Evolutionary conservation across 2,329 filamentous ascomycete species (phyloP).

Genomic region (Leptographium procerum): DNA sequence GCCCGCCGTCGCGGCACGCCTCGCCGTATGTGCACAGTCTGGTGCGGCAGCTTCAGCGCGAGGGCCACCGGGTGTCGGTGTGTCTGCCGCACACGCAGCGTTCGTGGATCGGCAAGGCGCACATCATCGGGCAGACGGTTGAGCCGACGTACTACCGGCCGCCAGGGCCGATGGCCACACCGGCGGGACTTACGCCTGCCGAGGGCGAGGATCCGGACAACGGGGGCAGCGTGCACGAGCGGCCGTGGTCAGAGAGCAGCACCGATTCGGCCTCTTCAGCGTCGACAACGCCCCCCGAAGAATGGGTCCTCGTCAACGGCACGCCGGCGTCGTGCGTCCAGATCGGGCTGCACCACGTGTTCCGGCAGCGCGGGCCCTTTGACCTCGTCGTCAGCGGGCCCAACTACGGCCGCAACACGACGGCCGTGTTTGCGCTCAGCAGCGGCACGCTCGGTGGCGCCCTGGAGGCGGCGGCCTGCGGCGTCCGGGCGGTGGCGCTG

Average conservation of each 20-base stretch:
- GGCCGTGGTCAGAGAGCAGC: constrained; percentile 28
- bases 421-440: constrained; percentile 65
- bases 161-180: constrained; percentile 22
- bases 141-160: constrained; percentile 75
- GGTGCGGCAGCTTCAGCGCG: constrained; percentile 55
- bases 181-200: constrained; percentile 25
- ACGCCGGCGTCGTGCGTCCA: constrained; percentile 74
- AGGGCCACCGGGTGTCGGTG: constrained; percentile 82
- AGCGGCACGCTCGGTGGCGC: constrained; percentile 70
- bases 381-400: constrained; percentile 71
- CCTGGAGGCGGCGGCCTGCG: constrained; percentile 64
- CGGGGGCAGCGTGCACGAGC: constrained; percentile 55
- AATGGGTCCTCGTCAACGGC: constrained; percentile 73
- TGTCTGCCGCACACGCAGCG: constrained; percentile 84
- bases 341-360: constrained; percentile 72
- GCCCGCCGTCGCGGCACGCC: constrained; percentile 64
- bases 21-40: constrained; percentile 73
- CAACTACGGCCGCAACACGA: constrained; percentile 76
- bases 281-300: constrained; percentile 40
- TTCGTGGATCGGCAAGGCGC: constrained; percentile 97
- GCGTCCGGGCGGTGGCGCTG: constrained; percentile 63
- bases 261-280: constrained; percentile 19
- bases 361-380: constrained; percentile 57
- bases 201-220: constrained; percentile 26
- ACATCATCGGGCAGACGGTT: constrained; percentile 82